Evolutionary conservation across 2,329 filamentous ascomycete genomes (phyloP).

Genomic region (Albophoma yamanashiensis): DNA sequence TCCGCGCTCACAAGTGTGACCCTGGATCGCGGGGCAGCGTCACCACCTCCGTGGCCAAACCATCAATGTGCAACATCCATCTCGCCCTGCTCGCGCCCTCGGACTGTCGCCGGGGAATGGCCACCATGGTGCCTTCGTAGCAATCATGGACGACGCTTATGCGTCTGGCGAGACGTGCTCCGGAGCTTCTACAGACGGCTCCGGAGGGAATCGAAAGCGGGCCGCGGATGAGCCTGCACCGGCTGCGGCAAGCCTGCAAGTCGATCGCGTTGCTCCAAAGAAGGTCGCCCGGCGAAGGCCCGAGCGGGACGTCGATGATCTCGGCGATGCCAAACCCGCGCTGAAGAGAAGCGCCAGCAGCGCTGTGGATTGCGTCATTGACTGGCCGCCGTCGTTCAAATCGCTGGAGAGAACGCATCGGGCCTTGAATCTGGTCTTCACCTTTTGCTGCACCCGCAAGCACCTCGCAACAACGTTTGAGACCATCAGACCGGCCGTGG

Average conservation of each 20-base stretch:
- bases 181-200: not conserved
- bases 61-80: not conserved
- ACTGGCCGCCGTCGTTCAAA: conserved; percentile 69
- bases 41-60: not conserved
- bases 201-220: conserved; percentile 4
- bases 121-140: not conserved
- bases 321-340: not conserved
- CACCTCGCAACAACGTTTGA: conserved; percentile 87
- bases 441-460: conserved; percentile 88
- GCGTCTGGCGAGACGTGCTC: not conserved
- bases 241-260: not conserved
- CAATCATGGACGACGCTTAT: not conserved
- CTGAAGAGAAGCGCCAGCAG: conserved; percentile 10
- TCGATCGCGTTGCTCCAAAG: not conserved
- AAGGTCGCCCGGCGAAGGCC: not conserved
- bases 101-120: not conserved
- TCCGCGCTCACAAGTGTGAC: conserved; percentile 9
- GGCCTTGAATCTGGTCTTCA: conserved; percentile 86
- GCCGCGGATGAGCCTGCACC: not conserved
- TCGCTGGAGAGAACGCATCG: conserved; percentile 65
- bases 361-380: conserved; percentile 20
- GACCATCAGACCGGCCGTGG: conserved; percentile 74
- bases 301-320: not conserved
- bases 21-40: not conserved
- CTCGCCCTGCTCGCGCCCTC: not conserved